Conservation (phyloP, 164 flowering plant species). For the Paratinospora sagittata region DNA sequence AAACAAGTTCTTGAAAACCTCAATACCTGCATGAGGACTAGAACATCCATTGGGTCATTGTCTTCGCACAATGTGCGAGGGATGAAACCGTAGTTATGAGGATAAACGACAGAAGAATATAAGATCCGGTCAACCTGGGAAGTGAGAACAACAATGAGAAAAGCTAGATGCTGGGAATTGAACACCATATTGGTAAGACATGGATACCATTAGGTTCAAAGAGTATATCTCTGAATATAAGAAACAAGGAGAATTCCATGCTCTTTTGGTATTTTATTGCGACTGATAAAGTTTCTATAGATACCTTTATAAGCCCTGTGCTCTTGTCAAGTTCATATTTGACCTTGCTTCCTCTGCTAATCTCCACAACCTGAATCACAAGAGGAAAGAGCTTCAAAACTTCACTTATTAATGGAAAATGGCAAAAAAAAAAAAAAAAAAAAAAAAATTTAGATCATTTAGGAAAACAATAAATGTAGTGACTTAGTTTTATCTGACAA, state of each 20-base stretch:
- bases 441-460: no score
- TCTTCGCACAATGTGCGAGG: slow-evolving; percentile 75
- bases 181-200: neutral
- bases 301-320: slow-evolving; percentile 75
- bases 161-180: neutral
- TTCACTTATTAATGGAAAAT: neutral
- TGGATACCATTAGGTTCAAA: neutral
- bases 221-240: neutral
- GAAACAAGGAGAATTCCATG: neutral
- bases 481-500: neutral
- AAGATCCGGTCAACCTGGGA: slow-evolving; percentile 60
- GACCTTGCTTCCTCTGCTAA: slow-evolving; percentile 78
- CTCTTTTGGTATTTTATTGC: neutral
- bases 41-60: slow-evolving; percentile 68
- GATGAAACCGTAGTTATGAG: slow-evolving; percentile 73
- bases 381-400: neutral
- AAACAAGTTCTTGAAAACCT: neutral
- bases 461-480: neutral
- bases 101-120: slow-evolving; percentile 72
- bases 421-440: no score
- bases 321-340: slow-evolving; percentile 85
- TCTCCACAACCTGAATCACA: slow-evolving; percentile 58
- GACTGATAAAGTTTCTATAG: neutral
- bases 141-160: neutral
- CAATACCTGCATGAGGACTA: slow-evolving; percentile 68